These are phyloP conservation scores for Mycena olivaceomarginata DNA, from an alignment of 768 basidiomycete genomes.

Conservation along the genomic window DNA sequence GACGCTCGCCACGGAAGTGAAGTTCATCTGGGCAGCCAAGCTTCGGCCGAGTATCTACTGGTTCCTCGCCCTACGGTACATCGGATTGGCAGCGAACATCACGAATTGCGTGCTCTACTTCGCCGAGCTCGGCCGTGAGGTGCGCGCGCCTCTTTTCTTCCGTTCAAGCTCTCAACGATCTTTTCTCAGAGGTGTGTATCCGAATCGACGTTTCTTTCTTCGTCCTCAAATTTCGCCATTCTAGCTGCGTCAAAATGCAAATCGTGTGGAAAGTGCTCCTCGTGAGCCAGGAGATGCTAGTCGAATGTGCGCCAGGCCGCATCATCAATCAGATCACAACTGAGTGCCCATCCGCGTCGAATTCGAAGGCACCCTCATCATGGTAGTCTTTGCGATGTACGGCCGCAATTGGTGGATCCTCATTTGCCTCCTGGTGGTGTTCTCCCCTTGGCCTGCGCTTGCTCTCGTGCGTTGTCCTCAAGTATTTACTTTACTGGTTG, in stretches of 20 bases:
- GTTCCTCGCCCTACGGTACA: constrained; percentile 10
- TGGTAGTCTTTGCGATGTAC: constrained; percentile 16
- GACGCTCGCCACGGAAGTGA: too few species aligned
- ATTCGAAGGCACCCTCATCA: constrained; percentile 8
- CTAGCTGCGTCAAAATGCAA: constrained; percentile 27
- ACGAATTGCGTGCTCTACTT: constrained; percentile 17
- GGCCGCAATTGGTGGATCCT: constrained; percentile 8
- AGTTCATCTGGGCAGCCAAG: too few species aligned
- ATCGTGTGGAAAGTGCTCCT: constrained; percentile 5
- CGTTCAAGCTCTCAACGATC: constrained; percentile 5
- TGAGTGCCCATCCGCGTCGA: background rate
- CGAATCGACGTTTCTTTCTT: background rate
- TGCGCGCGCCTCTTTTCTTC: background rate
- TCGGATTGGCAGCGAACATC: constrained; percentile 9
- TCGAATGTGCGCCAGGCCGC: constrained; percentile 11
- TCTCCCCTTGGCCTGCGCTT: background rate
- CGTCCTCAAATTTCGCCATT: background rate
- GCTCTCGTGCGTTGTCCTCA: constrained; percentile 1
- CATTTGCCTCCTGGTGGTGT: constrained; percentile 14
- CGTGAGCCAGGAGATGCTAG: constrained; percentile 16
- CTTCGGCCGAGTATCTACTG: background rate
- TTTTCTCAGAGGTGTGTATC: constrained; percentile 15
- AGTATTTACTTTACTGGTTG: background rate
- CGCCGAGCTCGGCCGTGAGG: background rate
- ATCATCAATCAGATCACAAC: constrained; percentile 15